A percentile compares a stretch with the other conserved stretches of the same genome.
Evolutionary conservation across 352 stramenopile species (phyloP).

Genomic region (Pythium rhizo-oryzae): DNA sequence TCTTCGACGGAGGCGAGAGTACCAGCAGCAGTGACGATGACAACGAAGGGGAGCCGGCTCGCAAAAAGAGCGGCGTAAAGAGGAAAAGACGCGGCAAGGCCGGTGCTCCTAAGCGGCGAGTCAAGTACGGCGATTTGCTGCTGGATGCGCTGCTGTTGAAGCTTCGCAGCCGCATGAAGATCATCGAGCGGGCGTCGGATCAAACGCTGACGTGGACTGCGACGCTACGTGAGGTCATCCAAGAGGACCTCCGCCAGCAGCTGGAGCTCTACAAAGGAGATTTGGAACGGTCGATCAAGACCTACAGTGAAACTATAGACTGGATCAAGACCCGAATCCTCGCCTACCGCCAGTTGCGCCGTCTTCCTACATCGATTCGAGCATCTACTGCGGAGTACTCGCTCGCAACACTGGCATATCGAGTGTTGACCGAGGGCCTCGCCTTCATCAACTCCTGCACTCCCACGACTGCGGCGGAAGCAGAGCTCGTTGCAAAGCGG

Average conservation of each 20-base stretch:
- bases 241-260: constrained; percentile 13
- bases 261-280: constrained; percentile 11
- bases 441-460: background rate
- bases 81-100: constrained; percentile 6
- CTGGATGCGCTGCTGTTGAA: constrained; percentile 20
- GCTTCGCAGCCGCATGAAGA: constrained; percentile 11
- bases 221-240: constrained; percentile 22
- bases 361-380: constrained; percentile 12
- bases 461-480: background rate
- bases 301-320: constrained; percentile 40
- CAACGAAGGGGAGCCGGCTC: background rate
- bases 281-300: constrained; percentile 34
- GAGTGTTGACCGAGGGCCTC: constrained; percentile 32
- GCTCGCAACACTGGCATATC: constrained; percentile 54
- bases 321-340: constrained; percentile 54
- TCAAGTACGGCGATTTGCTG: constrained; percentile 22
- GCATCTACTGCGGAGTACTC: constrained; percentile 44
- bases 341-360: constrained; percentile 20
- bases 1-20: background rate
- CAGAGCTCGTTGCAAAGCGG: constrained; percentile 1
- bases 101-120: background rate
- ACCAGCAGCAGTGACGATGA: constrained; percentile 16
- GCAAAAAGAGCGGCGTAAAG: constrained; percentile 4
- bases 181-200: constrained; percentile 10
- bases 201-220: constrained; percentile 15